phyloP scores from a whole-genome alignment of 257 asterid species.

The Petunia axillaris region DNA sequence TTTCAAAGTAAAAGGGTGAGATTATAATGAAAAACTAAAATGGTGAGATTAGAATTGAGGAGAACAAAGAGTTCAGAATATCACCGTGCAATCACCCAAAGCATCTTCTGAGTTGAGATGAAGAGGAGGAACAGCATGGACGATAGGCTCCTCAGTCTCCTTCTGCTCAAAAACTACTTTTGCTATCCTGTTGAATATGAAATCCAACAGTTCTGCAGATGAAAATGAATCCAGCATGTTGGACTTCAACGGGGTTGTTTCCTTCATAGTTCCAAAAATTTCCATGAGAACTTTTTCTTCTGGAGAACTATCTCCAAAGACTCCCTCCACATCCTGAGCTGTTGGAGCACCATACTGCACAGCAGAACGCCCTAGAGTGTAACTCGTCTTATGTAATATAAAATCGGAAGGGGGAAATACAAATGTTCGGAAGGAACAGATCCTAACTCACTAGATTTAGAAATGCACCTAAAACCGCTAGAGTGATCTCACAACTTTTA shows the following conservation, averaged over 20 bases:
- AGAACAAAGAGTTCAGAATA: not conserved
- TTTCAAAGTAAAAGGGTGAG: constrained; percentile 23
- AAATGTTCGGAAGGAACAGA: not conserved
- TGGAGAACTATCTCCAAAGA: constrained; percentile 32
- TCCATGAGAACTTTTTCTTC: constrained; percentile 28
- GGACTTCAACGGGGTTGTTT: constrained; percentile 24
- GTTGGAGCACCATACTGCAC: constrained; percentile 36
- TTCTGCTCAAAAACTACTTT: constrained; percentile 38
- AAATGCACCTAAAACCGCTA: constrained; percentile 6
- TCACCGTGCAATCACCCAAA: constrained; percentile 32
- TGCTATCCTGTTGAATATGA: constrained; percentile 35
- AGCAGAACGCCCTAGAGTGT: not conserved
- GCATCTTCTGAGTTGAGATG: constrained; percentile 29
- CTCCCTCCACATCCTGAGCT: constrained; percentile 35
- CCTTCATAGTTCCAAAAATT: constrained; percentile 25
- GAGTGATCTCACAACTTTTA: not conserved
- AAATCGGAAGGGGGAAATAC: not conserved
- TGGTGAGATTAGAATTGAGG: no score
- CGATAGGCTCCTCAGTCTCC: constrained; percentile 36
- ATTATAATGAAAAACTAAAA: constrained; percentile 16
- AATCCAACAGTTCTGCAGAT: constrained; percentile 32
- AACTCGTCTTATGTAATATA: not conserved
- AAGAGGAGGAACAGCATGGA: constrained; percentile 21
- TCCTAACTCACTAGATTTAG: not conserved
- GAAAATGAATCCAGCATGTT: constrained; percentile 26